Evolutionary conservation across 352 stramenopile genomes (phyloP).

Genomic region (Thalassiosira sp.): DNA sequence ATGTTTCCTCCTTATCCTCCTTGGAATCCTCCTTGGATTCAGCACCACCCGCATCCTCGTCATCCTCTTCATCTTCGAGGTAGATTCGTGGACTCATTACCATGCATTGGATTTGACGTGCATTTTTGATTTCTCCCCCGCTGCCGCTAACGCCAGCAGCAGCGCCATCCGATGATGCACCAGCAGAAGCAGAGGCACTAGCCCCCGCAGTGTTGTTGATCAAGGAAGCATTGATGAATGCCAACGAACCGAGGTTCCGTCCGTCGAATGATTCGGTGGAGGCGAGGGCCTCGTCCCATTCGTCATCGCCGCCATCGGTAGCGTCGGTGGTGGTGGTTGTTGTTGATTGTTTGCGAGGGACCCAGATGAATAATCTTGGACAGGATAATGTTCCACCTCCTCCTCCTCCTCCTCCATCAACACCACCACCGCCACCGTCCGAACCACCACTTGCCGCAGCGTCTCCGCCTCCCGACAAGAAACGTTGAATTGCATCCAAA

Average conservation of each 20-base stretch:
- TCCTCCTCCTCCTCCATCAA: neutral
- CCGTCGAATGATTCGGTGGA: conserved; percentile 54
- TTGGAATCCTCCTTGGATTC: conserved; percentile 5
- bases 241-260: conserved; percentile 52
- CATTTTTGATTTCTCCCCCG: conserved; percentile 29
- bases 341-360: conserved; percentile 19
- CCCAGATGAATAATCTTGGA: conserved; percentile 54
- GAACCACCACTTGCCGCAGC: neutral
- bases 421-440: neutral
- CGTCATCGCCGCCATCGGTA: neutral
- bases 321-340: neutral
- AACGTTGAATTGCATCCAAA: conserved; percentile 30
- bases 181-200: neutral
- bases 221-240: conserved; percentile 46
- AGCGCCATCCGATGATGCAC: neutral
- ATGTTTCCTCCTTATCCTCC: neutral
- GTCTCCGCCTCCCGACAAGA: conserved; percentile 29
- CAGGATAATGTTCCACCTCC: too few species aligned
- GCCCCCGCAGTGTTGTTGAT: neutral
- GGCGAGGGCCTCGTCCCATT: conserved; percentile 46
- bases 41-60: conserved; percentile 4
- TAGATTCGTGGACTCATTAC: conserved; percentile 47
- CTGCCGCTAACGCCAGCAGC: neutral
- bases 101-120: conserved; percentile 62
- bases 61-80: conserved; percentile 31